Evolutionary conservation across 371 early-diverging fungal genomes (phyloP).

Genomic region (Saksenaea oblongispora): DNA sequence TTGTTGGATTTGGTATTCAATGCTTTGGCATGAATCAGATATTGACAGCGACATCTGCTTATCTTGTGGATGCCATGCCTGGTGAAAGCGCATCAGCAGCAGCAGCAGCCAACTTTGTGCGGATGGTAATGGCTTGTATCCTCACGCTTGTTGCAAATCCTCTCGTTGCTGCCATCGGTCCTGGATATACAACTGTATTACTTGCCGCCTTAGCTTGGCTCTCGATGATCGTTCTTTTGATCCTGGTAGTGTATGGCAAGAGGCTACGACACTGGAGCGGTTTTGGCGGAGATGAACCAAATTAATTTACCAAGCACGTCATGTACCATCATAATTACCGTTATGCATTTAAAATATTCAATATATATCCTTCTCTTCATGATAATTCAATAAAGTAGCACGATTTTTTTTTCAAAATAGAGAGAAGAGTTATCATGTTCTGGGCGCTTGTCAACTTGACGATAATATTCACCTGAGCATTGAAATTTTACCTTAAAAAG

Average conservation of each 20-base stretch:
- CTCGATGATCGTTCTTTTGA: constrained; percentile 7
- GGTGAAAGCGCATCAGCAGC: constrained; percentile 49
- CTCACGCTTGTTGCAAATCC: constrained; percentile 32
- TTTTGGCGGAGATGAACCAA: not conserved
- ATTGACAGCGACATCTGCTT: constrained; percentile 37
- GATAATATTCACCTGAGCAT: too few species aligned
- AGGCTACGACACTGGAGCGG: constrained; percentile 19
- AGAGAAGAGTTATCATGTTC: too few species aligned
- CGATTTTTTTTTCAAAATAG: too few species aligned
- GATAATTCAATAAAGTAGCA: too few species aligned
- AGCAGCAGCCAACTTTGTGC: constrained; percentile 45
- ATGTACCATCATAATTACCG: too few species aligned
- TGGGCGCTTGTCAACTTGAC: too few species aligned
- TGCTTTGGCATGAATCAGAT: constrained; percentile 25
- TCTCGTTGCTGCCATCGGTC: constrained; percentile 23
- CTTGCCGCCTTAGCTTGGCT: constrained; percentile 21
- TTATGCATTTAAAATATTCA: too few species aligned
- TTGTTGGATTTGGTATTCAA: constrained; percentile 43
- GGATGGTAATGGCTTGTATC: constrained; percentile 44
- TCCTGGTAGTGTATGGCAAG: constrained; percentile 22
- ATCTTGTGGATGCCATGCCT: constrained; percentile 45
- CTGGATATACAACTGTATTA: constrained; percentile 28
- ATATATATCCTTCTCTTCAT: too few species aligned
- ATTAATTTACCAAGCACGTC: not conserved
- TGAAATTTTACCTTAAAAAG: too few species aligned